phyloP scores from a whole-genome alignment of 176 grass and related monocot genomes.

The Lolium rigidum region DNA sequence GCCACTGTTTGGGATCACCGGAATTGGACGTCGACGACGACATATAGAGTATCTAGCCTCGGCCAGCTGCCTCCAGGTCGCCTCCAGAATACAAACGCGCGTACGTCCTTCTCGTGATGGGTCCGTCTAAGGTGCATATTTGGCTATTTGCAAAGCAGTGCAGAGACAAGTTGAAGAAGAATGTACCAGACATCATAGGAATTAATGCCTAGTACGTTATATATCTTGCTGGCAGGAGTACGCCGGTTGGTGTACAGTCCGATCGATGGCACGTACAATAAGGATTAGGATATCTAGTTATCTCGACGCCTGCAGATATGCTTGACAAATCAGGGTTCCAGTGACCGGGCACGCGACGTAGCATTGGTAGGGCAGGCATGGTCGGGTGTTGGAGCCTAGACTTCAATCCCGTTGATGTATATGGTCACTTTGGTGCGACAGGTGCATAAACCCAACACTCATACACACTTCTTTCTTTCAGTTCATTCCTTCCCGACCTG shows the following conservation, averaged over 20 bases:
- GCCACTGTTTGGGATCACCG: not conserved
- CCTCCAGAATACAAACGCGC: not conserved
- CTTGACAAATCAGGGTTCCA: not conserved
- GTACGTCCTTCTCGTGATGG: not conserved
- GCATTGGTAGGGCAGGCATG: not conserved
- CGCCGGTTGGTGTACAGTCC: constrained; percentile 7
- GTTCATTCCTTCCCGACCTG: not conserved
- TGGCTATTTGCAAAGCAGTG: not conserved
- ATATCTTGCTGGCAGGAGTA: no score
- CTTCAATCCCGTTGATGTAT: not conserved
- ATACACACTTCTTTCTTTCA: not conserved
- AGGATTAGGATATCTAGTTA: not conserved
- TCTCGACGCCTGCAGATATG: not conserved
- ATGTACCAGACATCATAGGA: not conserved
- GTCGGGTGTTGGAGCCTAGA: not conserved
- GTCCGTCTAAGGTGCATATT: no score
- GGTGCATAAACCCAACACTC: no score
- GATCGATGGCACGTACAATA: not conserved
- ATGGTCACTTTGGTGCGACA: no score
- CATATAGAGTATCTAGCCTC: not conserved
- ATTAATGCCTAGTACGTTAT: no score
- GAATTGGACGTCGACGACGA: not conserved
- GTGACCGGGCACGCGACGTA: constrained; percentile 21
- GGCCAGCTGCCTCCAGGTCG: constrained; percentile 47
- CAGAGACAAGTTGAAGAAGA: not conserved